Evolutionary conservation across 2,329 filamentous ascomycete genomes (phyloP).

Genomic region (Fusarium subtropicale): DNA sequence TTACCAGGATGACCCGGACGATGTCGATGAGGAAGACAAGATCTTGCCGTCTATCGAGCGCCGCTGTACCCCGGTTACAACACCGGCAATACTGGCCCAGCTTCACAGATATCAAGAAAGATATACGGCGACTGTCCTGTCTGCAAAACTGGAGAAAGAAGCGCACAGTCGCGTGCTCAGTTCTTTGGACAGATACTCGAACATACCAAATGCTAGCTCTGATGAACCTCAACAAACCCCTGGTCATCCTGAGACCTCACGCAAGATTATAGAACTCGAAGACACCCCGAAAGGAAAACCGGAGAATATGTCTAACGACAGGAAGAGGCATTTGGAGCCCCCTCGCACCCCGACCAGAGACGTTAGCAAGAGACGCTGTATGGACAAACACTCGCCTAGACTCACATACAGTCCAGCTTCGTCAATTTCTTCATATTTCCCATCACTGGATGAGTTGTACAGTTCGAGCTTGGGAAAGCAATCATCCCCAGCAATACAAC

Average conservation of each 20-base stretch:
- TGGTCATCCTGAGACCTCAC: background rate
- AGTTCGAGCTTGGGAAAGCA: background rate
- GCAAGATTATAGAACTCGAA: background rate
- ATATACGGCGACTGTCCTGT: fast-evolving
- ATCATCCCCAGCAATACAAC: fast-evolving
- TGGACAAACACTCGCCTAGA: background rate
- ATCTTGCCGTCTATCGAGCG: background rate
- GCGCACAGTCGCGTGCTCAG: background rate
- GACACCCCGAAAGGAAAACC: background rate
- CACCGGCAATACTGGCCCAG: fast-evolving
- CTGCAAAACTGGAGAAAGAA: fast-evolving
- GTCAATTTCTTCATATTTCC: background rate
- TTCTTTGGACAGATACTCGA: background rate
- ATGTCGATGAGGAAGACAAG: background rate
- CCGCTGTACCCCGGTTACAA: background rate
- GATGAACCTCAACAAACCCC: background rate
- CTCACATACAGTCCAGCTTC: fast-evolving
- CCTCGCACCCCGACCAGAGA: fast-evolving
- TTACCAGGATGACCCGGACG: background rate
- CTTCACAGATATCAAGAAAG: background rate
- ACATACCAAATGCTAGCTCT: background rate
- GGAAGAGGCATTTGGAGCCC: background rate
- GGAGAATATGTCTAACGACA: background rate
- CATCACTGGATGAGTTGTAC: background rate
- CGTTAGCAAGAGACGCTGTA: fast-evolving